Conservation (phyloP, 2,329 filamentous ascomycete genomes). For the Neofusicoccum laricinum region DNA sequence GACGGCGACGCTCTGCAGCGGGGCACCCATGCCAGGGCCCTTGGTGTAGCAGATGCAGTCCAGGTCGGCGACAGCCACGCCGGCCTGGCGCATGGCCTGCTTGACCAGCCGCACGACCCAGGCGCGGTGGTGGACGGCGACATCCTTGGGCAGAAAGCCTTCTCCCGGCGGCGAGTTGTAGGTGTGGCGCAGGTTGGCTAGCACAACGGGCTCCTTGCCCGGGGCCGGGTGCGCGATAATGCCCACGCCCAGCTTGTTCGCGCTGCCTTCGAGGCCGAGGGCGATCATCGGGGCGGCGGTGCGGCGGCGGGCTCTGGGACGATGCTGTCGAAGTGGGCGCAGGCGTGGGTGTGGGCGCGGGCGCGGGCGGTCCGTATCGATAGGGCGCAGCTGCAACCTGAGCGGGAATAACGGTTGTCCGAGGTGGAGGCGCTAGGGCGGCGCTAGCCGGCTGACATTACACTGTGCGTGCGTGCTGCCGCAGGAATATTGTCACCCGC, state of each 20-base stretch:
- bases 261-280: constrained; percentile 82
- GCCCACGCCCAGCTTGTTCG: constrained; percentile 96
- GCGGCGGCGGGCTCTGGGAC: background rate
- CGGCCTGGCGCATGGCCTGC: constrained; percentile 70
- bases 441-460: background rate
- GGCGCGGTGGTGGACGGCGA: constrained; percentile 82
- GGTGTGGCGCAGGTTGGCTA: constrained; percentile 92
- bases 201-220: constrained; percentile 53
- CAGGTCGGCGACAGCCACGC: constrained; percentile 56
- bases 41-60: constrained; percentile 95
- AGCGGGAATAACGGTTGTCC: background rate
- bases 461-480: background rate
- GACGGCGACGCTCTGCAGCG: constrained; percentile 80
- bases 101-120: constrained; percentile 82
- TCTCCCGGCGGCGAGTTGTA: constrained; percentile 88
- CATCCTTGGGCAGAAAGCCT: constrained; percentile 95
- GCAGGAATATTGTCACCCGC: constrained; percentile 10
- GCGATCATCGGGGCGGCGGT: constrained; percentile 54
- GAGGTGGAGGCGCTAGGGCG: background rate
- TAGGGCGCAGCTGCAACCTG: too few relatives aligned
- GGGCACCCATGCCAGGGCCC: constrained; percentile 95
- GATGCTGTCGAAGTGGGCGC: background rate
- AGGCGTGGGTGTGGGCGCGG: background rate
- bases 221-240: constrained; percentile 73
- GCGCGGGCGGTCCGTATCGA: background rate